Percentiles rank a stretch among this genome's conserved stretches.
Evolutionary conservation across 1,284 basidiomycete genomes (phyloP).

Genomic region (Anthracocystis setariae): DNA sequence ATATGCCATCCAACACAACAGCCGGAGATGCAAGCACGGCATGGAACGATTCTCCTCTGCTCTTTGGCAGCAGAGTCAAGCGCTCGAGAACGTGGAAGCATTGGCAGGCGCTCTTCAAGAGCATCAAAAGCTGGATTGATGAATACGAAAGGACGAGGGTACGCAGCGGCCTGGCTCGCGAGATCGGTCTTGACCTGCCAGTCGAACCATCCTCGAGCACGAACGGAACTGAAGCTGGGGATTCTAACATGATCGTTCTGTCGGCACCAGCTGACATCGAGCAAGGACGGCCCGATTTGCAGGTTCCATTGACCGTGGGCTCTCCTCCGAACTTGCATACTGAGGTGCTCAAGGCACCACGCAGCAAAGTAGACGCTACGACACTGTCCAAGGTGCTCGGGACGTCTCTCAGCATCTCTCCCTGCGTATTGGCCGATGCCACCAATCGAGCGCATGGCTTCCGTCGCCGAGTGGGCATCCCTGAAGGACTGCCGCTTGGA

Average conservation of each 20-base stretch:
- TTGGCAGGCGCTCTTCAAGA: constrained; percentile 54
- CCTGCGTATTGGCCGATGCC: constrained; percentile 54
- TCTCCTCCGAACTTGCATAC: constrained; percentile 27
- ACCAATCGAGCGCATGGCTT: constrained; percentile 48
- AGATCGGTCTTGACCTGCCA: constrained; percentile 48
- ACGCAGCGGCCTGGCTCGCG: constrained; percentile 51
- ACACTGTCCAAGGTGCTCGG: constrained; percentile 37
- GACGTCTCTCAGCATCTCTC: constrained; percentile 43
- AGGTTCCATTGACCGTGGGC: constrained; percentile 28
- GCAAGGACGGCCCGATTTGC: constrained; percentile 16
- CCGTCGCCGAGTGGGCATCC: constrained; percentile 56
- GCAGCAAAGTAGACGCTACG: constrained; percentile 26
- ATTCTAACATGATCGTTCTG: constrained; percentile 12
- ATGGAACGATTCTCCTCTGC: constrained; percentile 21
- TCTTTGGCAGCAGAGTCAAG: constrained; percentile 36
- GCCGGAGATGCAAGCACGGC: neutral
- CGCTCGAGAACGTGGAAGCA: constrained; percentile 57
- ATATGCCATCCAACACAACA: neutral
- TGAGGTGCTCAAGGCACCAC: constrained; percentile 30
- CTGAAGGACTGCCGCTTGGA: constrained; percentile 53
- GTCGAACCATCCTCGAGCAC: neutral
- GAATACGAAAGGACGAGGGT: constrained; percentile 60
- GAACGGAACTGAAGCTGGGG: neutral
- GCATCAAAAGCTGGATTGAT: constrained; percentile 60
- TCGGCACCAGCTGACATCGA: constrained; percentile 30